Evolutionary conservation across 208 protist genomes (phyloP), one percentile per base, ranked within the genome.

Genomic region (Trypanosoma brucei): DNA sequence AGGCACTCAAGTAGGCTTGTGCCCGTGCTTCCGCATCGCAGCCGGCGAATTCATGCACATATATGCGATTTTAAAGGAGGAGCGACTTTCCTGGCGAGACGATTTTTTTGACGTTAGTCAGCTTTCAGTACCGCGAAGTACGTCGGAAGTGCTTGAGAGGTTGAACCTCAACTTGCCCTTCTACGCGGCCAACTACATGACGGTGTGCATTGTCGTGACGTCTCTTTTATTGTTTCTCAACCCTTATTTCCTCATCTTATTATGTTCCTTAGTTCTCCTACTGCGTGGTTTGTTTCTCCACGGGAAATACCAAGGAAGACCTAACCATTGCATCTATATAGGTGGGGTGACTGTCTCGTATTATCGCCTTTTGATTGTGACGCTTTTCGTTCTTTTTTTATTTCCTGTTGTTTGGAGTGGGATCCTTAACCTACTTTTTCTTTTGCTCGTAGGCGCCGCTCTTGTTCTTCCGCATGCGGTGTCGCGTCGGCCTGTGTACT

Each of bases 91-190:
- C 35, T 94, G 88, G 85, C n/a, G 44, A 9, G 67, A 73, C 2
- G 88, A 94, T 60, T 92, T 92, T 50, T 75, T 81, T 13, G 73
- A 86, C 52, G 40, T 58, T 1, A 50, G 76, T 4, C 79, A 84
- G 54, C 82, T 94, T 78, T 39, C 62, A 35, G 45, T 79, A 6
- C 84, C 82, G 7, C 62, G 59, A 13, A 85, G 70, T 37, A 44
- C 40, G 44, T 78, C 71, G 46, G 85, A 92, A 34, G 53, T 79
- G 8, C 44, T 78, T 1, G 55, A 66, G 6, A 77, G 85, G 0
- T 48, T 91, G 40, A 94, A 94, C 56, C 73, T 94, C 1, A 94
- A 94, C 62, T 74, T 94, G 45, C 84, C 88, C 0, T 92, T 90
- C 68, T 94, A 91, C 75, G 65, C 67, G 6, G 76, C 68, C 53